Evolutionary conservation across 2,329 filamentous ascomycete genomes (phyloP), one percentile per base, ranked within the genome.

Genomic region (Alternaria incomplexa): DNA sequence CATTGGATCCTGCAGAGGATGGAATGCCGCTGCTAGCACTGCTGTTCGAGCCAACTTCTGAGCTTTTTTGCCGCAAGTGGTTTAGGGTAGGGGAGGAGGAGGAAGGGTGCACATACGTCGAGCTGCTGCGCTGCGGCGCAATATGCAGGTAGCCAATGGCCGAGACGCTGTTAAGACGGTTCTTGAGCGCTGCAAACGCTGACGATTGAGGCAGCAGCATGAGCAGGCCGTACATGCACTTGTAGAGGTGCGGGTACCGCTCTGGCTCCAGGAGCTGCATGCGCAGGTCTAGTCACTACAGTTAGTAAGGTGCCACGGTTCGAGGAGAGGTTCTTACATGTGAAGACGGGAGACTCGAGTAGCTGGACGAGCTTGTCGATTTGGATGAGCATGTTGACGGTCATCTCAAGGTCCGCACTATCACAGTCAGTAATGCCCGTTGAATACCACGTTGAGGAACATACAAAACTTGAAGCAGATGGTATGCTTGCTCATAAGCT

Each of bases 121-220:
- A 86, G 86, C 92, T 84, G 50, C 88, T 86, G 86, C 92, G 84
- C 36, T 62, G 59, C 30, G 88, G 91, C 66, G 90, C 90, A 69
- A 92, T 91, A 77, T 98, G 95, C 65, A 99, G 84, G 79, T 97
- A 97, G 46, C 95, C 96, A 77, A 99, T 98, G 56, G 96, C 94
- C 83, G 93, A 97, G 70, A 99, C 96, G 80, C 93, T 97, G 81
- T 98, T 98, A 54, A 99, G 86, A 45, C 96, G 90, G 77, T 99
- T 99, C 79, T 97, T 98, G 61, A 99, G 85, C 3, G 96, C 95
- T 26, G 94, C 96, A 81, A 99, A 99, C 9, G 96, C 96, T 26
- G 93, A 96, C 15, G 95, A 98, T 81, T 99, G 96, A 0, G 96
- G 96, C n/a, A 99, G 87, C 17, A 99, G 90, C 96, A 99, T 99